These are phyloP conservation scores for Endocalyx cinctus DNA, from an alignment of 2,329 filamentous ascomycete species.

Conservation along the genomic window DNA sequence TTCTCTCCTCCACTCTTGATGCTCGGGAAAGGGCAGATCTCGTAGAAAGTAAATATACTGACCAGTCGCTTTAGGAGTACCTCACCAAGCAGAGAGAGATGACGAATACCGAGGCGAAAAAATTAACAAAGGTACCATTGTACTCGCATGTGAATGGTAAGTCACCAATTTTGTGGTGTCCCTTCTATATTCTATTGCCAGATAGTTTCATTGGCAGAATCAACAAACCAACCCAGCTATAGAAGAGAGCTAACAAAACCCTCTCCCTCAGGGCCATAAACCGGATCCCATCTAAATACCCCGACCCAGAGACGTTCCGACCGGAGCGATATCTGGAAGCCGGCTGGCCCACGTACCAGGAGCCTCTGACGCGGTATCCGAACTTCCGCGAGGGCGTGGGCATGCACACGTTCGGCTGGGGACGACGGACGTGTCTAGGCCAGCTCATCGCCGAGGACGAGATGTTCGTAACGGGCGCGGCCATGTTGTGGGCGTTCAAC, in stretches of 20 bases:
- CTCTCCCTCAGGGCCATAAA: conserved; percentile 52
- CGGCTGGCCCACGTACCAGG: conserved; percentile 61
- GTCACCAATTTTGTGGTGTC: conserved; percentile 6
- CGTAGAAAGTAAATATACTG: too few relatives aligned
- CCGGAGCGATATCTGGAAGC: conserved; percentile 60
- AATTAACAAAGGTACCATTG: conserved; percentile 44
- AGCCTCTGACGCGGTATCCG: conserved; percentile 58
- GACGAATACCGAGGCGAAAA: conserved; percentile 42
- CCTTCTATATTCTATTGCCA: not conserved
- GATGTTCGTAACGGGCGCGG: conserved; percentile 45
- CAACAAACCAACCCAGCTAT: too few relatives aligned
- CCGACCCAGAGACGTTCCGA: conserved; percentile 57
- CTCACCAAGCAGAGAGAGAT: conserved; percentile 44
- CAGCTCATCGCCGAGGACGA: conserved; percentile 60
- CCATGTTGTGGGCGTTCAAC: conserved; percentile 46
- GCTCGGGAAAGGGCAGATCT: too few relatives aligned
- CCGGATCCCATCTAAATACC: conserved; percentile 54
- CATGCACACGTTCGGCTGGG: conserved; percentile 63
- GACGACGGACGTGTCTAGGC: conserved; percentile 58
- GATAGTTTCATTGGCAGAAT: not conserved
- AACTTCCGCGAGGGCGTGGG: conserved; percentile 54
- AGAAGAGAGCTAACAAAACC: too few relatives aligned
- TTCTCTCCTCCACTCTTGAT: too few relatives aligned
- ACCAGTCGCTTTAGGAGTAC: conserved; percentile 32
- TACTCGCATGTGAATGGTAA: conserved; percentile 48